Base-by-base conservation (phyloP, 768 basidiomycete species). In the Rhodotorula sphaerocarpa region DNA sequence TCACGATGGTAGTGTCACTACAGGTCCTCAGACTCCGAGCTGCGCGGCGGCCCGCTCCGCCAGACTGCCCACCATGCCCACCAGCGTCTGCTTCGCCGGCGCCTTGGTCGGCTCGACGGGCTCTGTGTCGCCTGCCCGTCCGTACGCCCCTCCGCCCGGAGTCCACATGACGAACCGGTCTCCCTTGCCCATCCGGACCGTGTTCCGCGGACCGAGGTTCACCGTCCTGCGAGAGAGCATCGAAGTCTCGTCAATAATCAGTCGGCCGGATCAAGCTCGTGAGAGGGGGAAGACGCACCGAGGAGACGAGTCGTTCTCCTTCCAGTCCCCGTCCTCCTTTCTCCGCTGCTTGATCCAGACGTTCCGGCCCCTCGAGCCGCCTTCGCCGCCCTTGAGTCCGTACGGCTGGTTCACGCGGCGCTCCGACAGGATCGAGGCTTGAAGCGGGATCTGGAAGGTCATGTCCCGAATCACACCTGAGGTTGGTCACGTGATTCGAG, bases 141-240 rank as follows among this genome's bases (percentile, higher is more conserved):
- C 90, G 87, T 87, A 93, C 5, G 84, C 91, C 11, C 91, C 91
- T 14, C 86, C 91, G 1, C 91, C 91, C 0, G 91, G 91, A 0
- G 91, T 92, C 76, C 90, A 84, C 52, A 93, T 83, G 61, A 85
- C 69, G 62, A 95, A 73, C 53, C 80, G 78, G 72, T 95, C 90
- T 10, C 89, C 87, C 70, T 88, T 87, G 42, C 88, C 87, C 86
- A 92, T 90, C 78, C 81, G 82, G 52, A 90, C 80, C 3, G 86
- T 86, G 48, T 85, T 57, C 33, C 92, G 91, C 15, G 89, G 88
- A 12, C 90, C 90, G 46, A 95, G 84, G 74, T 91, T 92, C 70
- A 93, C 86, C 4, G 12, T n/a, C 39, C 81, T 77, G 27, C 87
- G 75, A 31, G 76, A 80, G 45, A 55, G 31, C 25, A 3, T 9